Evolutionary conservation across 148 eudicot species (phyloP), one percentile per base, ranked within the genome.

Genomic region (Tetragonia tetragonoides): DNA sequence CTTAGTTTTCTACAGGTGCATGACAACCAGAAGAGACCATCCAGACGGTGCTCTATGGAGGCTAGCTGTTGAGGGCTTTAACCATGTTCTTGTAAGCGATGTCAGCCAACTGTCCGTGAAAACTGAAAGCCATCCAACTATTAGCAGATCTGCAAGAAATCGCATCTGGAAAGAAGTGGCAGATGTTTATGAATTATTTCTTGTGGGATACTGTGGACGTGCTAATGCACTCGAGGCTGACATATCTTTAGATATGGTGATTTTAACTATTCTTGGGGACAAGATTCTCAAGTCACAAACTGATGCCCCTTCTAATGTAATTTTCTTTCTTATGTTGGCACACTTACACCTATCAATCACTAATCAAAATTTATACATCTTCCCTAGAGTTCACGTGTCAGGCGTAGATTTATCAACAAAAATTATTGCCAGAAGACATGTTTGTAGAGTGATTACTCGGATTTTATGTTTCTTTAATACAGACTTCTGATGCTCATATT

Each of bases 151-250:
- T 60, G 84, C 90, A 66, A 90, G 88, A 84, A 83, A 85, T 69
- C 98, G 96, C 75, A 76, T 91, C 78, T 96, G 99, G 99, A 96
- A 96, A 86, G 98, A 96, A 96, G 90, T 93, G 84, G 99, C 98
- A 38, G 98, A 91, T 86, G 89, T 96, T 65, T 96, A 91, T 71
- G 98, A 96, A 83, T 81, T 90, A 83, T 96, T 96, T 76, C 88
- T 96, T 69, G 90, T 93, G 54, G 99, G 99, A 53, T 92, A 96
- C 81, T 96, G 99, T 76, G 99, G 99, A 7, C 98, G 98, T 75
- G 99, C 99, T 75, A 87, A 86, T 86, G 83, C 85, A 51, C 88
- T 87, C 51, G 86, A 88, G 83, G 88, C 87, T 56, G 98, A 96
- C 82, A 92, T 89, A 84, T 85, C 87, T 46, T 86, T 91, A 69